Evolutionary conservation across 176 grass and related monocot species (phyloP).

Genomic region (Typha latifolia): DNA sequence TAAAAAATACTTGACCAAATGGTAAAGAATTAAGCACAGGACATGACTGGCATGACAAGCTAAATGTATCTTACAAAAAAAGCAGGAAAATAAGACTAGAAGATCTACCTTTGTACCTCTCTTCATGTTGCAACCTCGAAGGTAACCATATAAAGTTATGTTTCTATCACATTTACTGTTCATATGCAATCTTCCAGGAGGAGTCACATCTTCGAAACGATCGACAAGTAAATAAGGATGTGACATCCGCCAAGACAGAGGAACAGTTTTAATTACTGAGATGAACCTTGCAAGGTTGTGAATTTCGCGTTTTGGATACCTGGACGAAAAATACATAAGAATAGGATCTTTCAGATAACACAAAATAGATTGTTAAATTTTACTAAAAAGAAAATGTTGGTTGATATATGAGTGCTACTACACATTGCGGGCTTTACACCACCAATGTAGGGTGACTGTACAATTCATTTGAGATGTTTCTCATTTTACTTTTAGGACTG

Average conservation of each 20-base stretch:
- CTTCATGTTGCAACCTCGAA: conserved; percentile 99
- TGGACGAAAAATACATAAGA: conserved; percentile 18
- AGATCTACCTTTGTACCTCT: conserved; percentile 64
- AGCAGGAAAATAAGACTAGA: conserved; percentile 5
- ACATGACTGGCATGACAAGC: not conserved
- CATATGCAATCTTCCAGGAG: conserved; percentile 50
- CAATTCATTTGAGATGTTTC: no score
- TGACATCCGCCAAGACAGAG: conserved; percentile 71
- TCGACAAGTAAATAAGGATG: conserved; percentile 94
- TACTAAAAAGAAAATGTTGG: no score
- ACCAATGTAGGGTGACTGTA: no score
- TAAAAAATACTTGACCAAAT: no score
- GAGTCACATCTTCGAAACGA: conserved; percentile 93
- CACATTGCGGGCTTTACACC: no score
- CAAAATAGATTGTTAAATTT: not conserved
- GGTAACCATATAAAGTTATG: conserved; percentile 90
- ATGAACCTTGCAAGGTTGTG: conserved; percentile 99
- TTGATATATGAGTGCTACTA: no score
- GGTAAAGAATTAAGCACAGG: no score
- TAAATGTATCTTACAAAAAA: not conserved
- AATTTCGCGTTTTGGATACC: conserved; percentile 85
- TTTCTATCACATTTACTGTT: conserved; percentile 92
- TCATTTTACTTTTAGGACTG: no score
- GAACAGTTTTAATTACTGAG: conserved; percentile 65
- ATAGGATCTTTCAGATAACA: not conserved